These are phyloP conservation scores for Symmetrospora coprosmae DNA, from an alignment of 768 basidiomycete species.

Conservation along the genomic window DNA sequence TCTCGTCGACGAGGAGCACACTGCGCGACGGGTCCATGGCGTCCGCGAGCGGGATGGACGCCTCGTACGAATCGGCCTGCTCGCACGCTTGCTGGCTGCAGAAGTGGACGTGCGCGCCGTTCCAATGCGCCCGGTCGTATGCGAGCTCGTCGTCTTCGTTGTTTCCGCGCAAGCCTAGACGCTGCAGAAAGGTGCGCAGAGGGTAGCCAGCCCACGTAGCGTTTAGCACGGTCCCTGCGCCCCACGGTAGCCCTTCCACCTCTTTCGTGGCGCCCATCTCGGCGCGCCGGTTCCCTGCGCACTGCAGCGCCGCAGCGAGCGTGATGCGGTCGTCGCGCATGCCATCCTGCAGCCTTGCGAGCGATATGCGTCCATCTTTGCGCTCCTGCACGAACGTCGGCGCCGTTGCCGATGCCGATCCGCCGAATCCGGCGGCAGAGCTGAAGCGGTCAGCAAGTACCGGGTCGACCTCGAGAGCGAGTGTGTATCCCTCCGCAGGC, in stretches of 20 bases:
- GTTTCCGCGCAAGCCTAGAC: neutral
- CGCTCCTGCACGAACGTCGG: too few species aligned
- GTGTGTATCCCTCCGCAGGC: neutral
- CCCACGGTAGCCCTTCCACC: constrained; percentile 1
- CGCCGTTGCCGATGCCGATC: too few species aligned
- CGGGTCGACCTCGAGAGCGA: neutral
- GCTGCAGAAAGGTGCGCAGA: neutral
- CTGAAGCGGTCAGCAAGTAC: too few species aligned
- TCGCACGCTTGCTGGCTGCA: neutral
- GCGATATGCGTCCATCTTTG: too few species aligned
- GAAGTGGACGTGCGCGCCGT: constrained; percentile 9
- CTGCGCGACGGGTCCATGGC: neutral
- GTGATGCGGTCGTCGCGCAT: too few species aligned
- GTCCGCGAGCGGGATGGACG: constrained; percentile 3
- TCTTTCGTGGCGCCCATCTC: neutral
- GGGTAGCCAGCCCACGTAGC: neutral
- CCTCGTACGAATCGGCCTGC: neutral
- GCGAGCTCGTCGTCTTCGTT: too few species aligned
- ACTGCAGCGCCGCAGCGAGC: too few species aligned
- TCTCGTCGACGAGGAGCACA: neutral
- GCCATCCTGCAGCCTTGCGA: too few species aligned
- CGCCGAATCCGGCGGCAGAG: too few species aligned
- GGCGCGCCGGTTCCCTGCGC: constrained; percentile 4
- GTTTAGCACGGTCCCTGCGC: constrained; percentile 2
- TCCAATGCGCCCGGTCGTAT: neutral